Percentiles rank a stretch among this genome's conserved stretches.
phyloP scores from a whole-genome alignment of 2,329 filamentous ascomycete genomes.

The Phialophora macrospora region DNA sequence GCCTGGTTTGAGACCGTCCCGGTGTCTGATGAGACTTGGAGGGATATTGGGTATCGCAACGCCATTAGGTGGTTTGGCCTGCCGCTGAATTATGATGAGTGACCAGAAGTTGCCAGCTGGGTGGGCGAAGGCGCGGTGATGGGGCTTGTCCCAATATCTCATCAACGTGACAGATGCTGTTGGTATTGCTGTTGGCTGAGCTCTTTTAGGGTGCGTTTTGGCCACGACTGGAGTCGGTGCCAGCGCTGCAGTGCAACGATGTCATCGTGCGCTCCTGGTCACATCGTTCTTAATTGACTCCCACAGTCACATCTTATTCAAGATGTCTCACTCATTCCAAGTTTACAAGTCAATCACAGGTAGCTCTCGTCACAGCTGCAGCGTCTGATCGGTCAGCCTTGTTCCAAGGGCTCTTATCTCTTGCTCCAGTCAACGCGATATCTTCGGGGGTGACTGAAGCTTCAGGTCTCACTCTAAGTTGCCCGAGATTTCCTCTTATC shows the following conservation, averaged over 20 bases:
- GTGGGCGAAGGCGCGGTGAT: too few species aligned
- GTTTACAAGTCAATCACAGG: not conserved
- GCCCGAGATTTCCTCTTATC: not conserved
- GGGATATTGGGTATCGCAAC: constrained; percentile 28
- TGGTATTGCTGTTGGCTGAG: not conserved
- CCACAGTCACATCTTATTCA: not conserved
- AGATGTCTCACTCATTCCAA: not conserved
- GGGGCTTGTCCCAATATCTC: not conserved
- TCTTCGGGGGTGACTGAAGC: not conserved
- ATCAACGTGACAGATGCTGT: not conserved
- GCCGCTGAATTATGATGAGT: constrained; percentile 21
- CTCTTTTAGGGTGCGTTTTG: not conserved
- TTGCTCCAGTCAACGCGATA: not conserved
- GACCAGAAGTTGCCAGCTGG: not conserved
- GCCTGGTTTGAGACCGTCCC: constrained; percentile 28
- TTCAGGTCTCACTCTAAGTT: not conserved
- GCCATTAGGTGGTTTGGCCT: constrained; percentile 23
- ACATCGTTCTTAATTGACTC: too few species aligned
- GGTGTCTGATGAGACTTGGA: constrained; percentile 24
- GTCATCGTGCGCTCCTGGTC: not conserved
- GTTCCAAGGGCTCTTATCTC: not conserved
- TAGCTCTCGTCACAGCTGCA: not conserved
- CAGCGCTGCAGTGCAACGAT: not conserved
- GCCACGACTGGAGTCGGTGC: not conserved
- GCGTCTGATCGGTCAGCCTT: not conserved